Evolutionary conservation across 768 basidiomycete species (phyloP), one percentile per base, ranked within the genome.

Genomic region (Lyophyllum atratum): DNA sequence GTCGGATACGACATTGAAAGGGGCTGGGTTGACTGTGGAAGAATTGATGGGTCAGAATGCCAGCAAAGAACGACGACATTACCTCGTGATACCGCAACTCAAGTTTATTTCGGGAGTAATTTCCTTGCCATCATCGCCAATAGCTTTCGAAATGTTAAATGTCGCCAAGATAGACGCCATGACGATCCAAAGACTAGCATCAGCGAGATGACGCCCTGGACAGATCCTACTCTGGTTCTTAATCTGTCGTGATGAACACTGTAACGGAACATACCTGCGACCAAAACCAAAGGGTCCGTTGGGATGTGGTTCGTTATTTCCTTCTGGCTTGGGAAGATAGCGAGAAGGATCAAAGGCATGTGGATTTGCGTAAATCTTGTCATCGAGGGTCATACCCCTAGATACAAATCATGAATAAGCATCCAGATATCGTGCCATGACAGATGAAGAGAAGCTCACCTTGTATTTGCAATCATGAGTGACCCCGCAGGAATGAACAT

Each of bases 151-250:
- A 28, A 81, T 74, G n/a, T 72, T 56, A 51, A 81, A 76, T 6
- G 64, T 63, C 5, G 68, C 56, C 4, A 72, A 39, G 8, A 68
- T 56, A 2, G 58, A 57, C 3, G 63, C 62, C 1, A 65, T 49
- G 4, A 59, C 55, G 22, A 61, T 55, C 65, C 72, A 74, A 25
- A 79, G 15, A 15, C 74, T 76, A 1, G 73, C 69, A 19, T 80
- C 75, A 4, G 76, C 80, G 37, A 84, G 62, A 45, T 76, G 53
- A 24, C 72, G 66, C 6, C 80, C 82, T n/a, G 79, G 75, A 52
- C 80, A 80, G 5, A 76, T 60, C 22, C 69, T 71, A 52, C 1
- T n/a, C 3, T 37, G 24, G 6, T 8, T 5, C 50, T 40, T 9
- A 12, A 2, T 24, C 12, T 34, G 28, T 21, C 12, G n/a, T n/a